Evolutionary conservation across 495 filamentous ascomycete genomes (phyloP).

Genomic region (Penicillium maclennaniae): DNA sequence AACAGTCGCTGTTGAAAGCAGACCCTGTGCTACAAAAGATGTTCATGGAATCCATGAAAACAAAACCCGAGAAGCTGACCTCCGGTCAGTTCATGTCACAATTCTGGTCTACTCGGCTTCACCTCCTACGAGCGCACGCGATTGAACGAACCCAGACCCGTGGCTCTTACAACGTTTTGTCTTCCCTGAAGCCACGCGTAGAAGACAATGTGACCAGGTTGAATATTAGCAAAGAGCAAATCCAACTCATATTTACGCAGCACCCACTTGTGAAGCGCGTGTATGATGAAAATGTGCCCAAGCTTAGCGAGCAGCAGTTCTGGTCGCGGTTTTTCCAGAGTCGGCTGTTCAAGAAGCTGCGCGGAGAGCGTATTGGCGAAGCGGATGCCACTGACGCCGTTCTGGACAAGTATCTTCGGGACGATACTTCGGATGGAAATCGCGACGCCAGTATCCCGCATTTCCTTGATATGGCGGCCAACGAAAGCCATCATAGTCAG

Average conservation of each 20-base stretch:
- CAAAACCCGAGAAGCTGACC: slow-evolving; percentile 76
- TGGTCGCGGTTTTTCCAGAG: slow-evolving; percentile 92
- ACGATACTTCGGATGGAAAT: slow-evolving; percentile 52
- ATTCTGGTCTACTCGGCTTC: slow-evolving; percentile 87
- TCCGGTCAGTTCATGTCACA: slow-evolving; percentile 75
- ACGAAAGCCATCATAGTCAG: slow-evolving; percentile 84
- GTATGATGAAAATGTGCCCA: slow-evolving; percentile 91
- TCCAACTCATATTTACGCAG: slow-evolving; percentile 86
- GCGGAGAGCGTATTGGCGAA: slow-evolving; percentile 78
- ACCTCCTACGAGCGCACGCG: slow-evolving; percentile 81
- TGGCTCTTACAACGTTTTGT: slow-evolving; percentile 88
- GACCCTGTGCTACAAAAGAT: slow-evolving; percentile 69
- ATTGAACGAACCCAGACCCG: slow-evolving; percentile 81
- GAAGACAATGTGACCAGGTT: slow-evolving; percentile 75
- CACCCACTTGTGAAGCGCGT: slow-evolving; percentile 87
- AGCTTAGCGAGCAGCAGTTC: slow-evolving; percentile 72
- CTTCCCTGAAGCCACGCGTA: slow-evolving; percentile 76
- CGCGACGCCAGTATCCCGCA: slow-evolving; percentile 67
- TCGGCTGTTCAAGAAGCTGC: slow-evolving; percentile 83
- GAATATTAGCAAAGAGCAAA: slow-evolving; percentile 86
- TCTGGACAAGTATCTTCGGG: slow-evolving; percentile 81
- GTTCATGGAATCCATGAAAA: slow-evolving; percentile 72
- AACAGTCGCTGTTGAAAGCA: slow-evolving; percentile 78
- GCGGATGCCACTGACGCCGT: slow-evolving; percentile 66
- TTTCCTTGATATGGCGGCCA: slow-evolving; percentile 87